Conservation (phyloP, 345 rosid species). For the Hibiscus trionum region DNA sequence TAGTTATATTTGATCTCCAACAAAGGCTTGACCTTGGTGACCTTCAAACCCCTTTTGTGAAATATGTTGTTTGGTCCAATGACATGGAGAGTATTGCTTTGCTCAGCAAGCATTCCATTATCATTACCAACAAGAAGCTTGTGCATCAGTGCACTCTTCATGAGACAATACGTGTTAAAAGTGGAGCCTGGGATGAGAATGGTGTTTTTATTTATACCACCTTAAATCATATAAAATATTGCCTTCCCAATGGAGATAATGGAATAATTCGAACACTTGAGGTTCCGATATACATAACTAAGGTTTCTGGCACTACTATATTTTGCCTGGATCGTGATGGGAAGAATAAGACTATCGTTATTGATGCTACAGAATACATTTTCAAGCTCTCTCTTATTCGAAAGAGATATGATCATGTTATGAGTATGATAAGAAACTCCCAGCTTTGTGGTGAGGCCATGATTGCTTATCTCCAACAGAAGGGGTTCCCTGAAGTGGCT, state of each 20-base stretch:
- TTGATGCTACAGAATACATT: conserved; percentile 83
- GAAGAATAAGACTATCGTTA: conserved; percentile 51
- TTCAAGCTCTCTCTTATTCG: conserved; percentile 75
- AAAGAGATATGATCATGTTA: conserved; percentile 81
- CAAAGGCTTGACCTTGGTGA: conserved; percentile 82
- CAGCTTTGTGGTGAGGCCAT: conserved; percentile 17
- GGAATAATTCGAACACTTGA: conserved; percentile 84
- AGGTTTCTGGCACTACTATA: conserved; percentile 57
- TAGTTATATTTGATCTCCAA: conserved; percentile 80
- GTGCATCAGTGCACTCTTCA: conserved; percentile 81
- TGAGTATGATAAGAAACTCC: conserved; percentile 92
- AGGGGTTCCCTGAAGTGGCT: too few species aligned
- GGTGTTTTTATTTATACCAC: conserved; percentile 91
- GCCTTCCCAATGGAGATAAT: conserved; percentile 90
- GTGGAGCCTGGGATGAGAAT: conserved; percentile 96
- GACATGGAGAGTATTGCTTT: conserved; percentile 92
- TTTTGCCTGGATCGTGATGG: conserved; percentile 90
- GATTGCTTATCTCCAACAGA: too few species aligned
- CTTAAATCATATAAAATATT: conserved; percentile 78
- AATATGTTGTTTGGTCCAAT: conserved; percentile 82
- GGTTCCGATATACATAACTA: conserved; percentile 74
- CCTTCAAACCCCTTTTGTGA: conserved; percentile 68
- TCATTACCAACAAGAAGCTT: conserved; percentile 76
- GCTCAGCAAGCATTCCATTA: conserved; percentile 89
- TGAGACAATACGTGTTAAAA: conserved; percentile 85